Conservation (phyloP, 495 filamentous ascomycete species). For the Talaromyces ruber region DNA sequence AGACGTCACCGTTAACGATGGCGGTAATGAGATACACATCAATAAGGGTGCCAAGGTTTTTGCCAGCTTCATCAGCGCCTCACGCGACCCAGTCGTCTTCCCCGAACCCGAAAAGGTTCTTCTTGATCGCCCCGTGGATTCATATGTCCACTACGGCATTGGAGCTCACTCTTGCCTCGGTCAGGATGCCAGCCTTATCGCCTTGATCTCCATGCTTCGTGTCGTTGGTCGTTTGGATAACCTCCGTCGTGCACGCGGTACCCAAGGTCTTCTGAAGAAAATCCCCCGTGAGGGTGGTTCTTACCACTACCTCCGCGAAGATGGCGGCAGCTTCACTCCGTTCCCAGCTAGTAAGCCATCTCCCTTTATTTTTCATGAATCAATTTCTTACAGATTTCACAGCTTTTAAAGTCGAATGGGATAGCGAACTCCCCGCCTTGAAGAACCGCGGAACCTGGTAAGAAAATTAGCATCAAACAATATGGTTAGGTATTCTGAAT, state of each 20-base stretch:
- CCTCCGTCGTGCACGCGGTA: slow-evolving; percentile 59
- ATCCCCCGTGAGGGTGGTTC: slow-evolving; percentile 50
- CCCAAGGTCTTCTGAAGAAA: slow-evolving; percentile 67
- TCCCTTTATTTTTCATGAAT: background rate
- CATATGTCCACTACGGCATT: slow-evolving; percentile 59
- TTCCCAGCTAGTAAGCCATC: slow-evolving; percentile 58
- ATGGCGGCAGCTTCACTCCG: slow-evolving; percentile 60
- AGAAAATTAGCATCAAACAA: background rate
- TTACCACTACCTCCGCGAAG: slow-evolving; percentile 64
- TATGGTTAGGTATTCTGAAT: background rate
- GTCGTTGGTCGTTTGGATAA: slow-evolving; percentile 47
- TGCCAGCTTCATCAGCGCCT: slow-evolving; percentile 41
- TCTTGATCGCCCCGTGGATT: slow-evolving; percentile 56
- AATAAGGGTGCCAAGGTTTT: slow-evolving; percentile 46
- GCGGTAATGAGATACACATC: slow-evolving; percentile 39
- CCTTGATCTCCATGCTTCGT: slow-evolving; percentile 57
- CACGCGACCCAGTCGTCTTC: slow-evolving; percentile 55
- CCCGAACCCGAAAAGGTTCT: slow-evolving; percentile 59
- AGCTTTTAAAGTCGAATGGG: slow-evolving; percentile 3
- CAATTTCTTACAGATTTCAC: background rate
- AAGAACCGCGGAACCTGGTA: background rate
- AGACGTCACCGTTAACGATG: slow-evolving; percentile 40
- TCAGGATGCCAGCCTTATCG: slow-evolving; percentile 49
- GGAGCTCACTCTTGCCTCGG: slow-evolving; percentile 58
- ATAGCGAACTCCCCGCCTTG: background rate